These are phyloP conservation scores for Apiotrichum gamsii DNA, from an alignment of 1,284 basidiomycete genomes.

Conservation along the genomic window DNA sequence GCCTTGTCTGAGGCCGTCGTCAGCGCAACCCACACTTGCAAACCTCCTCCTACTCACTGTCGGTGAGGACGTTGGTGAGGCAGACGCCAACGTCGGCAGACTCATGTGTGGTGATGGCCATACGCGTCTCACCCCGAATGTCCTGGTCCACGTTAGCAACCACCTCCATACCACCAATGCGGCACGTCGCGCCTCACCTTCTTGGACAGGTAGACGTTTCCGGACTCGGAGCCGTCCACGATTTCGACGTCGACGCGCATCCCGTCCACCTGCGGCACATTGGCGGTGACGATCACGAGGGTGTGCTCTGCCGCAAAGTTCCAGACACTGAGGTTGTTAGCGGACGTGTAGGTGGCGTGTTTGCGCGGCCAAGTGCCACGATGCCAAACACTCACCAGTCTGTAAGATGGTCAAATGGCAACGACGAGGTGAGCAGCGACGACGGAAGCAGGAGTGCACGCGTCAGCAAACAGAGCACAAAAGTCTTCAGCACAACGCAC, in stretches of 20 bases:
- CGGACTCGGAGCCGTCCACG: slow-evolving; percentile 76
- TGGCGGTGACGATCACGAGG: slow-evolving; percentile 90
- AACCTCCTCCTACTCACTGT: slow-evolving; percentile 55
- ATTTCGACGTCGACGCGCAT: slow-evolving; percentile 91
- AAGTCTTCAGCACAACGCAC: slow-evolving; percentile 24
- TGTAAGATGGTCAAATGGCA: too few species aligned
- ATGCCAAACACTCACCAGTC: slow-evolving; percentile 32
- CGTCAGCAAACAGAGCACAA: not conserved
- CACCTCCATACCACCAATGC: too few species aligned
- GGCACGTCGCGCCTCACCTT: slow-evolving; percentile 42
- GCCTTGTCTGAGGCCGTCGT: slow-evolving; percentile 57
- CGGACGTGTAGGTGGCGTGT: not conserved
- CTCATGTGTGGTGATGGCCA: slow-evolving; percentile 89
- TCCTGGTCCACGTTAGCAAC: slow-evolving; percentile 42
- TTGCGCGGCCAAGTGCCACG: not conserved
- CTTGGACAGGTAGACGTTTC: slow-evolving; percentile 89
- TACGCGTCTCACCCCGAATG: slow-evolving; percentile 81
- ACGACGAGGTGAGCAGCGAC: too few species aligned
- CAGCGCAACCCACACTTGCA: slow-evolving; percentile 48
- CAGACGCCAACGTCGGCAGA: slow-evolving; percentile 95
- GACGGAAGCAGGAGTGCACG: too few species aligned
- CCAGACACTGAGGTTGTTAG: slow-evolving; percentile 68
- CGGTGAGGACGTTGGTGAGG: slow-evolving; percentile 71
- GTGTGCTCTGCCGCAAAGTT: slow-evolving; percentile 79
- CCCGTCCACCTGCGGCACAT: slow-evolving; percentile 63